Base-by-base conservation (phyloP, 352 stramenopile genomes). In the Globisporangium perplexum region DNA sequence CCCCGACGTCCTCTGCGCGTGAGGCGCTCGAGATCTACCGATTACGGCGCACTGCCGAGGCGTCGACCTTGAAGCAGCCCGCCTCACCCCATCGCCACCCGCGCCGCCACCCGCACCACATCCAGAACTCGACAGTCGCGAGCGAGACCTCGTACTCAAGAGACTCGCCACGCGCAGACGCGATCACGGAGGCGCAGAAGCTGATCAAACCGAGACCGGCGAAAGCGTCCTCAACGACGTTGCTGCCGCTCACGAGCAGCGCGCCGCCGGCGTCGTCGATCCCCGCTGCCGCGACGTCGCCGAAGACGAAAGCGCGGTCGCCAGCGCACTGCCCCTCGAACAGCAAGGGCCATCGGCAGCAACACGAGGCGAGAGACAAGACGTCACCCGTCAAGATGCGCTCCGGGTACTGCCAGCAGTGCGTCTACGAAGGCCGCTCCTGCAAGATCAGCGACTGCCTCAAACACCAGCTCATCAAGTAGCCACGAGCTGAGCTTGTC, bases 401-500 rank as follows among this genome's bases (percentile, higher is more conserved):
- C 8, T 83, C 72, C 2, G 74, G 74, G 4, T 88, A 72, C 51
- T 88, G 72, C 42, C 74, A 84, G 46, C 71, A 70, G 23, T 85
- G 77, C 52, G 55, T 68, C 18, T 83, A 73, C 20, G 70, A 88
- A 69, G 77, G 77, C 1, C 63, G 68, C 4, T 68, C 72, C 15
- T 86, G 72, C 56, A 86, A 86, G 45, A 74, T 83, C 48, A 76
- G 66, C 56, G 74, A 84, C 60, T 86, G 77, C 48, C 60, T 82
- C 58, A 83, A 82, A 55, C 72, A 86, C 55, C 76, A 88, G 49
- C 47, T 71, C 7, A 65, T 83, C 48, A 78, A 69, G 53, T 71
- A 50, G 50, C 47, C 17, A 50, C 6, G 15, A 5, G 15, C 3
- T n/a, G n/a, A n/a, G n/a, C n/a, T n/a, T n/a, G n/a, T n/a, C n/a